These are phyloP conservation scores for Aphanomyces astaci DNA, from an alignment of 352 stramenopile species.

Conservation along the genomic window DNA sequence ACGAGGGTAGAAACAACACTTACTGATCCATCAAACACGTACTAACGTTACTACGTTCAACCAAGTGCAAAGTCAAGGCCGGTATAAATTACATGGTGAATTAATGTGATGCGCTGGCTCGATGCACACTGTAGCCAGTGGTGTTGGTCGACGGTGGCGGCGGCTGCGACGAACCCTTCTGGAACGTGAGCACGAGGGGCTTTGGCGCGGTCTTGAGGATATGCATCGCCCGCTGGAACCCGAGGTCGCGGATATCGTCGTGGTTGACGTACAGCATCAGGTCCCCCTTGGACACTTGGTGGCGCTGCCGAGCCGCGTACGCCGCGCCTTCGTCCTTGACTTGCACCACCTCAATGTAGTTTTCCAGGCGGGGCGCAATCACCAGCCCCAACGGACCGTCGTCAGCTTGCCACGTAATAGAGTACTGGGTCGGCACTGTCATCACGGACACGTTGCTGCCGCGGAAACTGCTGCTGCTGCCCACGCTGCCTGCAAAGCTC, in stretches of 20 bases:
- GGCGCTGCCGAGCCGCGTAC: slow-evolving; percentile 34
- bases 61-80: too few relatives aligned
- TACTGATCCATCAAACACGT: too few relatives aligned
- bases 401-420: slow-evolving; percentile 86
- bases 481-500: not conserved
- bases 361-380: slow-evolving; percentile 65
- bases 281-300: slow-evolving; percentile 78
- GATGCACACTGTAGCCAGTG: slow-evolving; percentile 56
- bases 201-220: slow-evolving; percentile 79
- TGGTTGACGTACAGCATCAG: slow-evolving; percentile 83
- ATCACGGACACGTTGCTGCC: not conserved
- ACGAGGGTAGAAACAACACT: too few relatives aligned
- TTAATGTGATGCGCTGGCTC: slow-evolving; percentile 58
- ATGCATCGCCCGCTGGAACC: slow-evolving; percentile 80
- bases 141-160: not conserved
- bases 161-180: not conserved
- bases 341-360: slow-evolving; percentile 82
- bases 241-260: slow-evolving; percentile 88
- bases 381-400: slow-evolving; percentile 79
- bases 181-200: slow-evolving; percentile 62
- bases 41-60: too few relatives aligned
- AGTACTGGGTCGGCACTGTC: slow-evolving; percentile 49
- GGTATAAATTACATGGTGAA: not conserved
- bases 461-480: not conserved
- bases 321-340: slow-evolving; percentile 80